These are phyloP conservation scores for Tetragonia tetragonoides DNA, from an alignment of 148 eudicot genomes.

Conservation along the genomic window DNA sequence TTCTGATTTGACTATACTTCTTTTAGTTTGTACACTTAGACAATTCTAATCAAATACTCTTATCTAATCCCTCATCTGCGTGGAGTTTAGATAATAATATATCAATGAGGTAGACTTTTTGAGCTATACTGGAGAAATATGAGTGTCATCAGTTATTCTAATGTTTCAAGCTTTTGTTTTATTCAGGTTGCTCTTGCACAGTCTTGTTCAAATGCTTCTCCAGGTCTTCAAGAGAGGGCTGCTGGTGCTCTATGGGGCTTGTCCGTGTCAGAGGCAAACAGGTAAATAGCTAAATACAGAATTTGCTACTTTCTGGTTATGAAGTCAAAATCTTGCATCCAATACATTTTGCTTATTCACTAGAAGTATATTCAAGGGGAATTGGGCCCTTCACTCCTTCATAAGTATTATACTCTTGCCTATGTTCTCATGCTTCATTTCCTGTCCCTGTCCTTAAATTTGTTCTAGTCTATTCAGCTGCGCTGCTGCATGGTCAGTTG, in stretches of 20 bases:
- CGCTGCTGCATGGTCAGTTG: not conserved
- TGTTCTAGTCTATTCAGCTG: not conserved
- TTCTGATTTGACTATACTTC: no score
- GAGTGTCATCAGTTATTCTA: not conserved
- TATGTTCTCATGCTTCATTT: not conserved
- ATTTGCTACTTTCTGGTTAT: not conserved
- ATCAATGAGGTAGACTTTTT: not conserved
- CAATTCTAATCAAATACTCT: no score
- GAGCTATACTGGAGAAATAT: not conserved
- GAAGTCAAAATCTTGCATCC: not conserved
- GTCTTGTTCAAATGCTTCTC: constrained; percentile 82
- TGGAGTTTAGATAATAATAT: not conserved
- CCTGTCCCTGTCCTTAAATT: not conserved
- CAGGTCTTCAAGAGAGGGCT: constrained; percentile 99
- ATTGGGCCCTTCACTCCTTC: not conserved
- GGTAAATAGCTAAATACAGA: constrained; percentile 64
- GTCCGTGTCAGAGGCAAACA: constrained; percentile 92
- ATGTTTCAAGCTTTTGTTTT: constrained; percentile 14
- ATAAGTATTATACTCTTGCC: not conserved
- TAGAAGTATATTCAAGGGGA: not conserved
- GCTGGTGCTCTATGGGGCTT: constrained; percentile 99
- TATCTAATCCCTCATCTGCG: not conserved
- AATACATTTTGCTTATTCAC: not conserved
- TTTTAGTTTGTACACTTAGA: no score
- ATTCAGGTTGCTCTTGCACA: constrained; percentile 88